phyloP scores from a whole-genome alignment of 2,329 filamentous ascomycete species.

The Microthyrium microscopicum region DNA sequence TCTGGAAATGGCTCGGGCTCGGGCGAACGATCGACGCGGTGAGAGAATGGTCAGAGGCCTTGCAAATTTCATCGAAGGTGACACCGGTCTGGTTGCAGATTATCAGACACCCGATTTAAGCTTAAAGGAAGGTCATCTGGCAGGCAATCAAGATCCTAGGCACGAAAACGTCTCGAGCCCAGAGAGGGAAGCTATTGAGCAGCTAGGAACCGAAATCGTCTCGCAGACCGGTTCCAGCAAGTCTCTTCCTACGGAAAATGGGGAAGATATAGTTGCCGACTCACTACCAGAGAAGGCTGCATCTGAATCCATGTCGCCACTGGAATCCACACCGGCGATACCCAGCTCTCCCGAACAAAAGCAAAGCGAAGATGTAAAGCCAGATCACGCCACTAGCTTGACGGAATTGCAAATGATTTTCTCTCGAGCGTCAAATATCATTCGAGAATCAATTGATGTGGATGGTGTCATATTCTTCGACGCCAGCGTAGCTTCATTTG shows the following conservation, averaged over 20 bases:
- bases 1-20: constrained; percentile 6
- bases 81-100: constrained; percentile 1
- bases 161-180: too few relatives aligned
- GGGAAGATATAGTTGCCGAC: too few relatives aligned
- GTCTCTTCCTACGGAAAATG: too few relatives aligned
- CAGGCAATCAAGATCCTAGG: too few relatives aligned
- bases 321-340: not conserved
- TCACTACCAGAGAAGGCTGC: too few relatives aligned
- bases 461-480: constrained; percentile 4
- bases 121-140: too few relatives aligned
- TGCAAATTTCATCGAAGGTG: constrained; percentile 10
- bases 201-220: too few relatives aligned
- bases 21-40: constrained; percentile 8
- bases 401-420: constrained; percentile 3
- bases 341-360: not conserved
- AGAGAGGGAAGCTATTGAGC: too few relatives aligned
- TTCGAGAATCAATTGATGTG: constrained; percentile 3
- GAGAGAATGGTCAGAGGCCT: constrained; percentile 10
- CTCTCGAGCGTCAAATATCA: constrained; percentile 2
- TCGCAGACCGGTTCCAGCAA: too few relatives aligned
- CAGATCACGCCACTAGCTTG: not conserved
- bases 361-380: not conserved
- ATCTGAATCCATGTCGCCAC: too few relatives aligned
- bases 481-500: constrained; percentile 2
- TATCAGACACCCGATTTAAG: too few relatives aligned